Evolutionary conservation across 176 grass and related monocot species (phyloP), one percentile per base, ranked within the genome.

Genomic region (Panicum miliaceum): DNA sequence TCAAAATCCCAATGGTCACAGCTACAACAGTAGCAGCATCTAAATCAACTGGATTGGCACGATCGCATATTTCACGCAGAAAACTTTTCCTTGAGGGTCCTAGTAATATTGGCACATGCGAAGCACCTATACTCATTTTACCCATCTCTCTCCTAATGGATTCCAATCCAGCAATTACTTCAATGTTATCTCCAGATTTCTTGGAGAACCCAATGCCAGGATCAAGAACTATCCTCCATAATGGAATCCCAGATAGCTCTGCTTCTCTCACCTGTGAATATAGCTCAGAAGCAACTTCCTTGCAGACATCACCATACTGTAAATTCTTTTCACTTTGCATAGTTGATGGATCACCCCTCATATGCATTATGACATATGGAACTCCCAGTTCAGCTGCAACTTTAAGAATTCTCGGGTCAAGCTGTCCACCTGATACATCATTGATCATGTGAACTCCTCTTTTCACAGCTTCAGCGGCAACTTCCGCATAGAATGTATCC

Each of bases 311-410:
- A 75, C 70, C 65, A 82, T 97, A 94, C 22, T 86, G 74, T 52
- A 97, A 76, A 91, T 97, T 93, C 12, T 88, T 75, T 77, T 89
- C 82, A 80, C 64, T 93, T 76, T 97, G 92, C 95, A 97, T 97
- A 9, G 92, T 94, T 41, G 86, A 89, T 46, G 90, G 88, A 87
- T 97, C 83, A 20, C 94, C 94, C 82, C 90, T 90, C 90, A 92
- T 97, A 65, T 97, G 94, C 94, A 97, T 97, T 45, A 36, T 42
- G 78, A 97, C 77, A 90, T 88, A 94, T 59, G 95, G 92, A 79
- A 97, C 95, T 29, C 90, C 29, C 29, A 32, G 29, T 32, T 32
- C 29, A 32, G 29, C 29, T 32, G 29, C 29, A 32, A 32, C 29
- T 71, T 78, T 70, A 48, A 97, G 86, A 71, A 97, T 94, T 59